Evolutionary conservation across 192 early-diverging fungal species (phyloP), one percentile per base, ranked within the genome.

Genomic region (Piromyces finnis): DNA sequence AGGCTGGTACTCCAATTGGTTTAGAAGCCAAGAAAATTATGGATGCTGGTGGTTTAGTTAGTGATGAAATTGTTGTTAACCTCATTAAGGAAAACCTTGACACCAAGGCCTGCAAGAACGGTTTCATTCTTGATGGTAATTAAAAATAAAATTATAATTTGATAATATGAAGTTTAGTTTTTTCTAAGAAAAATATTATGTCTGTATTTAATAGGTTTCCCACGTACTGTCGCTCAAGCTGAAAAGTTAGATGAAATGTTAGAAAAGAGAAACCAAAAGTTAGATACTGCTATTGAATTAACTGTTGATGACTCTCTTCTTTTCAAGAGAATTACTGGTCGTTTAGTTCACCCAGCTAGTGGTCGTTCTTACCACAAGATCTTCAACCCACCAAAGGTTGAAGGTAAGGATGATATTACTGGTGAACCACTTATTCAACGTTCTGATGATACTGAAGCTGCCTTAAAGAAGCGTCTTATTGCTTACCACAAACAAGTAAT

Each of bases 191-290:
- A n/a, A n/a, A n/a, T n/a, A n/a, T n/a, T n/a, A n/a, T n/a, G n/a
- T n/a, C n/a, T n/a, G n/a, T n/a, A 2, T 39, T 39, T 39, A 13
- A 51, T 22, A 51, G 41, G 97, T 26, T 99, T 99, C 92, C 97
- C 97, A 81, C 93, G 97, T 82, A 99, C 98, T 37, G 95, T 98
- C 80, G 91, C 92, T 41, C 98, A 99, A 88, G 98, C 98, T 29
- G 92, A 97, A 87, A 99, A 99, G 92, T 87, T 99, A 80, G 98
- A 99, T 87, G 88, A 92, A 81, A 99, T 99, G 98, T 91, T 99
- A 82, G 89, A 88, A 35, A 82, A 86, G 39, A 87, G 90, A 80
- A 92, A 94, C 78, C 88, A 93, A 82, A 92, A 94, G 85, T 86
- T 99, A 83, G 93, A 96, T 84, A 90, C 93, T 81, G 96, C 94